phyloP scores from a whole-genome alignment of 495 filamentous ascomycete genomes.

The Staphylotrichum longicolle region DNA sequence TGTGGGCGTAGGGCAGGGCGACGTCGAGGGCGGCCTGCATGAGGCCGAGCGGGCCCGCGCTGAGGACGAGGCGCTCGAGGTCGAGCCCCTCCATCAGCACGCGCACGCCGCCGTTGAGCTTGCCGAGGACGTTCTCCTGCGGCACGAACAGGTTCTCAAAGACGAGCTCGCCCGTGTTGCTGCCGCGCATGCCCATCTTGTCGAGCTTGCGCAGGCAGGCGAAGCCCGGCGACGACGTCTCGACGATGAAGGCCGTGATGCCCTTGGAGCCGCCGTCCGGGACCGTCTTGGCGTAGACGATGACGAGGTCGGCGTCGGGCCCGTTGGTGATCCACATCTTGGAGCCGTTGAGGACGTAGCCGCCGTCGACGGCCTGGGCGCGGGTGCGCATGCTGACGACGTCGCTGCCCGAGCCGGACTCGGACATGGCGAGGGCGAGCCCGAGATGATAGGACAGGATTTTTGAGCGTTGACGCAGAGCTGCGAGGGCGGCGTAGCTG shows the following conservation, averaged over 20 bases:
- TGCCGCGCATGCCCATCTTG: slow-evolving; percentile 97
- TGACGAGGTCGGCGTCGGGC: slow-evolving; percentile 81
- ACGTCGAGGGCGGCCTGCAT: slow-evolving; percentile 93
- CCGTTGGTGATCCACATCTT: slow-evolving; percentile 99
- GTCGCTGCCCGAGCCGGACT: slow-evolving; percentile 86
- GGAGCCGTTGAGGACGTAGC: slow-evolving; percentile 81
- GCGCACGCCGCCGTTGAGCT: slow-evolving; percentile 75
- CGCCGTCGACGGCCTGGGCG: slow-evolving; percentile 76
- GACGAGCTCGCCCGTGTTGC: slow-evolving; percentile 91
- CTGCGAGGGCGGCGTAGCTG: slow-evolving; percentile 87
- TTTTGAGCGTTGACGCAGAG: slow-evolving; percentile 98
- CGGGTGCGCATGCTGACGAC: slow-evolving; percentile 93
- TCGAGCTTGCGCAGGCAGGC: slow-evolving; percentile 88
- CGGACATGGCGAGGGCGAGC: slow-evolving; percentile 91
- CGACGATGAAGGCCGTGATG: slow-evolving; percentile 91
- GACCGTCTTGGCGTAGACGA: slow-evolving; percentile 94
- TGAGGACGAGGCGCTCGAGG: slow-evolving; percentile 88
- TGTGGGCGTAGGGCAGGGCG: slow-evolving; percentile 84
- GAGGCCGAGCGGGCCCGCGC: slow-evolving; percentile 85
- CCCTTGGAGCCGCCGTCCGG: slow-evolving; percentile 81
- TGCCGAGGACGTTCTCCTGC: slow-evolving; percentile 72
- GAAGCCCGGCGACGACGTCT: slow-evolving; percentile 70
- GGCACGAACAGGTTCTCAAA: slow-evolving; percentile 95
- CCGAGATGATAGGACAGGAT: no score
- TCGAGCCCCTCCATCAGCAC: slow-evolving; percentile 97